These are phyloP conservation scores for Cyberlindnera maclurae DNA, from an alignment of 805 yeast genomes.

Conservation along the genomic window DNA sequence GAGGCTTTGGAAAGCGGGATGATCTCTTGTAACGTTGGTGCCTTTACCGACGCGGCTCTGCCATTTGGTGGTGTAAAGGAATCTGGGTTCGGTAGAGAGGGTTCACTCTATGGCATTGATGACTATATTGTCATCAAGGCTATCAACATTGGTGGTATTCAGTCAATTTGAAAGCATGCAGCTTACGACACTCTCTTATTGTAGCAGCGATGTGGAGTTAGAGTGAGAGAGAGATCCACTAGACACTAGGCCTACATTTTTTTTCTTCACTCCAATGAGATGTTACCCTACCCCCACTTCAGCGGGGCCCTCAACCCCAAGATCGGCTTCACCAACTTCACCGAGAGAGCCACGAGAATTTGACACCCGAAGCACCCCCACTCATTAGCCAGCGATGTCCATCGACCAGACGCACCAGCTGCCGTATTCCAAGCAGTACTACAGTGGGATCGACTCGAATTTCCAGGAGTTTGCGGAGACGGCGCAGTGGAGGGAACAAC, in stretches of 20 bases:
- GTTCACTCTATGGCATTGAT: conserved; percentile 54
- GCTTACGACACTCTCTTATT: too few species aligned
- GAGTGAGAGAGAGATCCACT: too few species aligned
- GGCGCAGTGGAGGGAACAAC: conserved; percentile 2
- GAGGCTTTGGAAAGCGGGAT: conserved; percentile 58
- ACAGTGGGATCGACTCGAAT: conserved; percentile 16
- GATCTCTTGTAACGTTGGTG: conserved; percentile 56
- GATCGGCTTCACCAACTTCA: background rate
- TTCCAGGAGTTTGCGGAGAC: conserved; percentile 12
- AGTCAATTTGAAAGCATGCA: too few species aligned
- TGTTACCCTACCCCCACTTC: too few species aligned
- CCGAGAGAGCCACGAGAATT: background rate
- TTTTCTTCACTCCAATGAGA: too few species aligned
- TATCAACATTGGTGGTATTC: conserved; percentile 23
- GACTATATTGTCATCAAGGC: conserved; percentile 51
- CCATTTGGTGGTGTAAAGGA: conserved; percentile 62
- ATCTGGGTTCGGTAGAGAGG: conserved; percentile 68
- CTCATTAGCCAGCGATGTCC: conserved; percentile 11
- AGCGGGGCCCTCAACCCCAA: too few species aligned
- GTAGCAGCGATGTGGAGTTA: too few species aligned
- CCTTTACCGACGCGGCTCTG: conserved; percentile 47
- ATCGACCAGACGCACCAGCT: conserved; percentile 17
- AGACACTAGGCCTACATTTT: too few species aligned
- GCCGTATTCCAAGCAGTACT: conserved; percentile 15
- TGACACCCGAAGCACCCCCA: background rate